phyloP scores from a whole-genome alignment of 148 eudicot genomes.

The Camellia sinensis region DNA sequence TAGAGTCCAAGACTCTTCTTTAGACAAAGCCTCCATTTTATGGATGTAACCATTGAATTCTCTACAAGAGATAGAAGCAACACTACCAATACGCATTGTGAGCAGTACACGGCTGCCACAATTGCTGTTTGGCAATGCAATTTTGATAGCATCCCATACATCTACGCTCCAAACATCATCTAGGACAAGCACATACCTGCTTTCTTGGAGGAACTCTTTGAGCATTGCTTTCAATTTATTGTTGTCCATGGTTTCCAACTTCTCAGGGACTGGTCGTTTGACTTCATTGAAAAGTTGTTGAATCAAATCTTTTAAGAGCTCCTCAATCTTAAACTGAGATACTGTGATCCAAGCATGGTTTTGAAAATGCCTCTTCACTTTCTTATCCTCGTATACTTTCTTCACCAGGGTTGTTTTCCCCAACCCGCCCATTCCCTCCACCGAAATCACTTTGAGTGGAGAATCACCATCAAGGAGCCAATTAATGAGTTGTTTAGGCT shows the following conservation, averaged over 20 bases:
- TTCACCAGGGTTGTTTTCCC: too few species aligned
- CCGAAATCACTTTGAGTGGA: too few species aligned
- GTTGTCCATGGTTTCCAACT: neutral
- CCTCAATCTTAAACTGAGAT: too few species aligned
- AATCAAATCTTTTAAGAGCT: too few species aligned
- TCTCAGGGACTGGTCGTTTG: neutral
- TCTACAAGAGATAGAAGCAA: neutral
- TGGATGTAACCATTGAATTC: neutral
- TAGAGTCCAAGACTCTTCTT: slow-evolving; percentile 10
- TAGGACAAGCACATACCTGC: slow-evolving; percentile 11
- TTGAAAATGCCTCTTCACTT: too few species aligned
- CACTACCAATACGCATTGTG: neutral
- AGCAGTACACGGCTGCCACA: slow-evolving; percentile 1
- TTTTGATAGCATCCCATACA: slow-evolving; percentile 10
- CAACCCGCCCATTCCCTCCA: too few species aligned
- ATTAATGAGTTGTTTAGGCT: too few species aligned
- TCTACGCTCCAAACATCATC: slow-evolving; percentile 13
- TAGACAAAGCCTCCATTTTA: neutral
- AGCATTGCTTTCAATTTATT: neutral
- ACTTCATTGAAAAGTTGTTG: too few species aligned
- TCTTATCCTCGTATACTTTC: too few species aligned
- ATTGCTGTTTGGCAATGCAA: slow-evolving; percentile 3
- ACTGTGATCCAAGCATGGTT: too few species aligned
- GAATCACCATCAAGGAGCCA: too few species aligned
- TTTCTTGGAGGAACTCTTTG: neutral